Conservation (phyloP, 2,329 filamentous ascomycete species). For the Arthrinium puccinioides region DNA sequence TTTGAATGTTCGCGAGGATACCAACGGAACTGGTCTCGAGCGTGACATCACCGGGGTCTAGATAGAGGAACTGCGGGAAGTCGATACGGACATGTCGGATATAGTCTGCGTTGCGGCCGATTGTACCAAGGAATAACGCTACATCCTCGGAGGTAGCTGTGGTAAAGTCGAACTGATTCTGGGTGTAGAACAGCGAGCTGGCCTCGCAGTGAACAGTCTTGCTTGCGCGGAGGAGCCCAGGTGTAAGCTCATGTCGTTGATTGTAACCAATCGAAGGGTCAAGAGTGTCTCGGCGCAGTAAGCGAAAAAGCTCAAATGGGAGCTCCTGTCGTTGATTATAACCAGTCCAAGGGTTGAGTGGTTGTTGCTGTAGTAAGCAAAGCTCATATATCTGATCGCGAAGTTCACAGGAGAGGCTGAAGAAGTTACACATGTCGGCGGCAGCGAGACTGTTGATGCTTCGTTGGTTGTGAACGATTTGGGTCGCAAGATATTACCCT, state of each 20-base stretch:
- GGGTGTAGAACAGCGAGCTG: conserved; percentile 11
- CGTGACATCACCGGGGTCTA: conserved; percentile 3
- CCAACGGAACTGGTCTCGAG: conserved; percentile 4
- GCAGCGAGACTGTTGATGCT: background rate
- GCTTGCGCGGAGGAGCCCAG: conserved; percentile 10
- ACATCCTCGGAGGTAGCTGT: conserved; percentile 1
- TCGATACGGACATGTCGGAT: conserved; percentile 9
- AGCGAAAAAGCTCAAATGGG: conserved; percentile 6
- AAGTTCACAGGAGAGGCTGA: background rate
- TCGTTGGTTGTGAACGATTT: too few species aligned
- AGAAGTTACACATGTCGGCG: background rate
- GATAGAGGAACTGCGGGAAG: conserved; percentile 10
- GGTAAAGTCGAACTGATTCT: conserved; percentile 14
- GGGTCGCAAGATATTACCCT: too few species aligned
- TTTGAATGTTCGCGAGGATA: conserved; percentile 11
- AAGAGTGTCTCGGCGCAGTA: too few species aligned
- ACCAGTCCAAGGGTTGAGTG: background rate
- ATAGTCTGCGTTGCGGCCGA: conserved; percentile 11
- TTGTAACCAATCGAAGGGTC: background rate
- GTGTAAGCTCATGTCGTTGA: background rate
- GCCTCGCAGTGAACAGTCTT: conserved; percentile 14
- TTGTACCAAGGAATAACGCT: conserved; percentile 11
- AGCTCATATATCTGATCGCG: background rate
- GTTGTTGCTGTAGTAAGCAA: background rate
- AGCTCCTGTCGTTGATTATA: background rate